phyloP scores from a whole-genome alignment of 176 grass and related monocot genomes.

The Zoysia japonica region DNA sequence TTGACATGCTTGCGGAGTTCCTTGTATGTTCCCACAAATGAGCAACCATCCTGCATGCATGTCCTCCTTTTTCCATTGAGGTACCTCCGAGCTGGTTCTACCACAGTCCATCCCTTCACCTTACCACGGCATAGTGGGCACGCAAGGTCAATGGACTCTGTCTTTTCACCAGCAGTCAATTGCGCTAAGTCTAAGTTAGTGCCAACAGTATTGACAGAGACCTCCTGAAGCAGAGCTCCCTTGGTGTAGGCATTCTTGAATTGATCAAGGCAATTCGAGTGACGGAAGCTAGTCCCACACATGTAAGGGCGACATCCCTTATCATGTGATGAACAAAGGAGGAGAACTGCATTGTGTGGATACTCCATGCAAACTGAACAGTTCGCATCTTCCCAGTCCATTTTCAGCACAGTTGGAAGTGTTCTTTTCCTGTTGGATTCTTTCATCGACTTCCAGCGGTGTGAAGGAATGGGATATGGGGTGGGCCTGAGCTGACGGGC shows the following conservation, averaged over 20 bases:
- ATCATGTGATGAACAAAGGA: constrained; percentile 95
- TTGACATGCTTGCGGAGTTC: constrained; percentile 91
- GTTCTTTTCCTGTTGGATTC: constrained; percentile 55
- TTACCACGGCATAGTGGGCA: constrained; percentile 92
- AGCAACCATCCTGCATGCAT: constrained; percentile 92
- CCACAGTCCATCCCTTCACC: constrained; percentile 96
- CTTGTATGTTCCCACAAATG: constrained; percentile 81
- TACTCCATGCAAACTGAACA: constrained; percentile 97
- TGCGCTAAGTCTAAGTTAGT: constrained; percentile 29
- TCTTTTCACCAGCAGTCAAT: constrained; percentile 54
- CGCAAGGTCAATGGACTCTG: constrained; percentile 57
- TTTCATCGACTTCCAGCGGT: constrained; percentile 57
- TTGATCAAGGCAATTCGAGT: constrained; percentile 96
- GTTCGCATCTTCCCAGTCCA: constrained; percentile 96
- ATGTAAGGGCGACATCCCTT: constrained; percentile 96
- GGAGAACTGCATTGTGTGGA: constrained; percentile 93
- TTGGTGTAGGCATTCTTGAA: constrained; percentile 94
- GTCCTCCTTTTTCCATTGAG: constrained; percentile 85
- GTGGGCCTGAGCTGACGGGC: constrained; percentile 65
- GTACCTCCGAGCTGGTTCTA: constrained; percentile 79
- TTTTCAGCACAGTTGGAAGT: constrained; percentile 54
- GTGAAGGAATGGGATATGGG: constrained; percentile 78
- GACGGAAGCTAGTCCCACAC: constrained; percentile 85
- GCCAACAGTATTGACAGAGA: constrained; percentile 29
- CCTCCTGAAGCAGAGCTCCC: constrained; percentile 52